Percentiles rank a stretch among this genome's conserved stretches.
These are phyloP conservation scores for Phytophthora litchii DNA, from an alignment of 352 stramenopile species.

Conservation along the genomic window DNA sequence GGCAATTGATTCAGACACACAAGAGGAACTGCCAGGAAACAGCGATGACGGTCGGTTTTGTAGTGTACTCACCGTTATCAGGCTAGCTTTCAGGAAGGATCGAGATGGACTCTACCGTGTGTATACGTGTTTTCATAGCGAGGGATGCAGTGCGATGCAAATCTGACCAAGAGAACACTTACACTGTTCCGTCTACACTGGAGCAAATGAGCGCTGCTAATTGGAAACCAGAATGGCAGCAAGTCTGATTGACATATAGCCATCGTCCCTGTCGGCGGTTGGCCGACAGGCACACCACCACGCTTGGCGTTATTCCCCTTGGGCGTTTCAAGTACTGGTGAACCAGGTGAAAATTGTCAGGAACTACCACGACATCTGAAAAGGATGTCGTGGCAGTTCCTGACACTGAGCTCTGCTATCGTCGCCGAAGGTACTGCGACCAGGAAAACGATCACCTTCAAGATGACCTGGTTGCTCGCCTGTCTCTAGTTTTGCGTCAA, in stretches of 20 bases:
- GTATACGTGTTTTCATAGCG: too few relatives aligned
- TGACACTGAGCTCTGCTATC: conserved; percentile 6
- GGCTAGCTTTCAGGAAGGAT: too few relatives aligned
- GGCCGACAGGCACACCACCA: not conserved
- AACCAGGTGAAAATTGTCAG: conserved; percentile 14
- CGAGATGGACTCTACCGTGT: too few relatives aligned
- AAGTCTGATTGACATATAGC: not conserved
- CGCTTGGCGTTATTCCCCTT: not conserved
- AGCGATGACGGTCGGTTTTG: conserved; percentile 3
- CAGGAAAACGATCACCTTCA: not conserved
- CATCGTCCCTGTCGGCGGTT: not conserved
- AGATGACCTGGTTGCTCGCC: conserved; percentile 4
- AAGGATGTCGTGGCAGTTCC: too few relatives aligned
- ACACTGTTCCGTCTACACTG: conserved; percentile 7
- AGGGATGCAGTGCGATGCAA: not conserved
- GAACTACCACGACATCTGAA: too few relatives aligned
- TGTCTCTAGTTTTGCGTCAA: conserved; percentile 5
- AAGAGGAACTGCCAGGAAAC: conserved; percentile 14
- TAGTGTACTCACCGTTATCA: not conserved
- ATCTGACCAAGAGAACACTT: not conserved
- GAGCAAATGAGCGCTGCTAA: conserved; percentile 20
- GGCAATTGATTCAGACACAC: conserved; percentile 4
- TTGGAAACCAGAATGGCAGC: not conserved
- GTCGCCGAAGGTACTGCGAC: not conserved
- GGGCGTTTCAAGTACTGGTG: conserved; percentile 7